A percentile compares a stretch with the other conserved stretches of the same genome.
Evolutionary conservation across 1,284 basidiomycete genomes (phyloP).

Genomic region (Naganishia liquefaciens): DNA sequence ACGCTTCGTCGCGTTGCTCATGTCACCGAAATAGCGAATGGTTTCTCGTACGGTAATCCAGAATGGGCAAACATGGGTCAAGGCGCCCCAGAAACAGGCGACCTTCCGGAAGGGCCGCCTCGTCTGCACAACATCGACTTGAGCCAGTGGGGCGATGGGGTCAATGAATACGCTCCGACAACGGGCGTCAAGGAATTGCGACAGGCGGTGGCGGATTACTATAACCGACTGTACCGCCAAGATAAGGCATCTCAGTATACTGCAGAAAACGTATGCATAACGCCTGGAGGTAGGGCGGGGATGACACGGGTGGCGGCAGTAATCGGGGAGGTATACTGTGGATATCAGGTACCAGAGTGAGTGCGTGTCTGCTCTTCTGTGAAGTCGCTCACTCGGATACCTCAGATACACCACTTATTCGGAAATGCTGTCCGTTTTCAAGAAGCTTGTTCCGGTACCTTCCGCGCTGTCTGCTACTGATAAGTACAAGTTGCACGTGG

Average conservation of each 20-base stretch:
- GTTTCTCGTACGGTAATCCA: conserved; percentile 69
- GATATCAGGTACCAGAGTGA: conserved; percentile 82
- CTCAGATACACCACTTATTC: conserved; percentile 53
- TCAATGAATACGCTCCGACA: conserved; percentile 89
- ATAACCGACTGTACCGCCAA: conserved; percentile 82
- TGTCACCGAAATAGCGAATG: conserved; percentile 62
- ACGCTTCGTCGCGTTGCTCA: background rate
- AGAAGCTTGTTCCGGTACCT: conserved; percentile 82
- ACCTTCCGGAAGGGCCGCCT: conserved; percentile 70
- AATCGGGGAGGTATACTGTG: conserved; percentile 58
- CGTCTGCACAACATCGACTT: conserved; percentile 65
- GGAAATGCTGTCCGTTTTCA: conserved; percentile 81
- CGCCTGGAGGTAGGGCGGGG: conserved; percentile 81
- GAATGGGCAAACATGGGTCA: conserved; percentile 83
- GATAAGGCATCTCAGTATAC: conserved; percentile 81
- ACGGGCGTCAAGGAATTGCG: conserved; percentile 73
- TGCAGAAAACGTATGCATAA: conserved; percentile 67
- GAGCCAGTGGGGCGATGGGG: conserved; percentile 64
- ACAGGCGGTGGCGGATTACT: conserved; percentile 59
- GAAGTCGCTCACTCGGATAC: background rate
- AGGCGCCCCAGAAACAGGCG: conserved; percentile 80
- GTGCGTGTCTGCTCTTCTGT: conserved; percentile 53
- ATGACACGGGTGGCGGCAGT: conserved; percentile 88
- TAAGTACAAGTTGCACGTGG: conserved; percentile 70
- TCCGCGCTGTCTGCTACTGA: conserved; percentile 61